Base-by-base conservation (phyloP, 2,329 filamentous ascomycete species). In the Stemphylium vesicarium region DNA sequence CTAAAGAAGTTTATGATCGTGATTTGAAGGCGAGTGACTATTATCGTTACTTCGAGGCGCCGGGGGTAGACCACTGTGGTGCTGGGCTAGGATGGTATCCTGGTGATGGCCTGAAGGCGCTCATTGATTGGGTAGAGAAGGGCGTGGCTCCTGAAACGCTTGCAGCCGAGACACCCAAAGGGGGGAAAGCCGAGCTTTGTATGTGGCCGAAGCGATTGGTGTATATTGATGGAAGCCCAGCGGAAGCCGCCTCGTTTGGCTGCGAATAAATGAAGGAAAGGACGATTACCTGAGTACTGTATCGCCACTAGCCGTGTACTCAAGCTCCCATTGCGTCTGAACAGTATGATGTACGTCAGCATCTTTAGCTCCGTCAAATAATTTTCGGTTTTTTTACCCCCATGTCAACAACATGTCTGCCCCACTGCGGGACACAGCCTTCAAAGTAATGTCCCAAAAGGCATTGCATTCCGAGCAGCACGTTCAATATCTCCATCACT, bases 81-180 rank as follows among this genome's bases (percentile, higher is more conserved):
- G 49, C 59, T 15, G 69, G 69, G 2, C 12, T 37, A 1, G 69
- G 71, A 1, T 56, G 60, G 48, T 50, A 59, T 33, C 70, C 69
- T 10, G 56, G 44, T 4, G 50, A 65, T 53, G 50, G 63, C 8
- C 42, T 74, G 2, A 56, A 63, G 6, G 42, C 20, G 9, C 52
- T 73, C 26, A 60, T 65, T 8, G 60, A 65, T 3, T 73, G 70
- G 72, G 70, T 74, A 4, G 71, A 74, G 51, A 60, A 64, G 10
- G 64, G 65, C 1, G 49, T 55, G 16, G 61, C 60, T 12, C 68
- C 69, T 1, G 64, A 65, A 24, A 55, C 39, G 13, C 36, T 71
- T 9, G 50, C 55, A 12, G 59, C 62, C 3, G 39, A 63, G 44
- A 60, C 48, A 1, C 39, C 33, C 20, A 15, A 18, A 16, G 39